phyloP scores from a whole-genome alignment of 1,139 yeast genomes.

The Petasospora fabianii region DNA sequence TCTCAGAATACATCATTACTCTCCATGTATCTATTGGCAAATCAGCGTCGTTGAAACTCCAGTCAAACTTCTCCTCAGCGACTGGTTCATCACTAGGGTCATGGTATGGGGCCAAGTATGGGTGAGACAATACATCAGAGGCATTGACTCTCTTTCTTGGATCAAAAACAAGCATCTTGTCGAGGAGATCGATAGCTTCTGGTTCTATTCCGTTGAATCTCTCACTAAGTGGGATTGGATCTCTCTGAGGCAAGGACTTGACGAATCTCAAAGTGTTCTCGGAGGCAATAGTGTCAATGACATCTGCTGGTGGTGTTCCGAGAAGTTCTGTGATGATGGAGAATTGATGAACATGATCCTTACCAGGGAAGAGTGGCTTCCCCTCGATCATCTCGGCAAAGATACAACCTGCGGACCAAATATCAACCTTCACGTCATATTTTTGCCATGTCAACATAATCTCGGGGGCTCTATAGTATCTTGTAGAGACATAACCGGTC shows the following conservation, averaged over 20 bases:
- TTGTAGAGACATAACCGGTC: conserved; percentile 97
- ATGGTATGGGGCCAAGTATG: conserved; percentile 94
- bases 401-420: conserved; percentile 99
- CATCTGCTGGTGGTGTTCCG: conserved; percentile 96
- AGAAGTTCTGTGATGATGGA: conserved; percentile 92
- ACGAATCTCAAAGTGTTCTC: conserved; percentile 94
- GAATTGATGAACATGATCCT: conserved; percentile 97
- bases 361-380: conserved; percentile 97
- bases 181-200: conserved; percentile 83
- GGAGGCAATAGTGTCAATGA: conserved; percentile 91
- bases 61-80: conserved; percentile 89
- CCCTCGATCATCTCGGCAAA: conserved; percentile 99
- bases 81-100: conserved; percentile 97
- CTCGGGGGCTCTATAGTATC: conserved; percentile 98
- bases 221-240: conserved; percentile 82
- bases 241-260: conserved; percentile 87
- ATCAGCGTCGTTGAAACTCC: conserved; percentile 98
- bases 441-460: conserved; percentile 99
- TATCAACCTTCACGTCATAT: conserved; percentile 97
- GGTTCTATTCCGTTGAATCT: conserved; percentile 87
- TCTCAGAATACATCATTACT: conserved; percentile 98
- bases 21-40: conserved; percentile 98
- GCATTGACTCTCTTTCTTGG: conserved; percentile 94
- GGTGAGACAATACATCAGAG: conserved; percentile 83
- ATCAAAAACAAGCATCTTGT: conserved; percentile 89